Evolutionary conservation across 23 red algal species (phyloP).

Genomic region (Agarophyton chilense): DNA sequence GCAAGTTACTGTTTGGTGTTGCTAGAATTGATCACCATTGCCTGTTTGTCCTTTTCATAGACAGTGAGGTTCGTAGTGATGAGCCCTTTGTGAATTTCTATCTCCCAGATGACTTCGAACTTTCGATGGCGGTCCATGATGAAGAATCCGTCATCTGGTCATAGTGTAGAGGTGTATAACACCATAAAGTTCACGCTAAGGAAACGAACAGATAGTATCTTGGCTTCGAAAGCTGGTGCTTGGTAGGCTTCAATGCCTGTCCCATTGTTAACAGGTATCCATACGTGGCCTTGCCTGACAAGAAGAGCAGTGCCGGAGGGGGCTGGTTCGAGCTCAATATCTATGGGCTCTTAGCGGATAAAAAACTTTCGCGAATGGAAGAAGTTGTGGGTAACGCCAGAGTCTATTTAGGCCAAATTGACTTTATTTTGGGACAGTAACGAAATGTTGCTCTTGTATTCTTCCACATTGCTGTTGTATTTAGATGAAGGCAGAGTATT

Average conservation of each 20-base stretch:
- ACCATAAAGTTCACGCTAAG: background rate
- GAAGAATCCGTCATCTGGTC: background rate
- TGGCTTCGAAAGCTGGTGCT: background rate
- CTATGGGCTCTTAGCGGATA: background rate
- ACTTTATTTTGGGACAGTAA: background rate
- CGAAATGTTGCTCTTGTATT: background rate
- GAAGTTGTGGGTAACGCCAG: slow-evolving; percentile 28
- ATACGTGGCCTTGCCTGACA: background rate
- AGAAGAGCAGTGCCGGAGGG: background rate
- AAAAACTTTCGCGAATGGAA: slow-evolving; percentile 18
- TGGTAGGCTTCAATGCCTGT: too few species aligned
- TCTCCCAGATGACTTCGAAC: slow-evolving; percentile 9
- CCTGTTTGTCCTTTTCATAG: too few species aligned
- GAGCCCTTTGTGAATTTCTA: background rate
- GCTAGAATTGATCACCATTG: too few species aligned
- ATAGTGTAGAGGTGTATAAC: background rate
- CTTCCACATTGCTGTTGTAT: background rate
- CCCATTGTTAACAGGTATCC: background rate
- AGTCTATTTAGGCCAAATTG: slow-evolving; percentile 9
- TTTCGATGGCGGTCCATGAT: background rate
- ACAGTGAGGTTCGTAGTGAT: too few species aligned
- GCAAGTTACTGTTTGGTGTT: too few species aligned
- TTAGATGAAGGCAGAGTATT: too few species aligned
- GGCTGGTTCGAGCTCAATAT: too few species aligned
- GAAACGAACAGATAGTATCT: too few species aligned